Percentiles rank a stretch among this genome's conserved stretches.
These are phyloP conservation scores for Suillus sp. DNA, from an alignment of 768 basidiomycete genomes.

Conservation along the genomic window DNA sequence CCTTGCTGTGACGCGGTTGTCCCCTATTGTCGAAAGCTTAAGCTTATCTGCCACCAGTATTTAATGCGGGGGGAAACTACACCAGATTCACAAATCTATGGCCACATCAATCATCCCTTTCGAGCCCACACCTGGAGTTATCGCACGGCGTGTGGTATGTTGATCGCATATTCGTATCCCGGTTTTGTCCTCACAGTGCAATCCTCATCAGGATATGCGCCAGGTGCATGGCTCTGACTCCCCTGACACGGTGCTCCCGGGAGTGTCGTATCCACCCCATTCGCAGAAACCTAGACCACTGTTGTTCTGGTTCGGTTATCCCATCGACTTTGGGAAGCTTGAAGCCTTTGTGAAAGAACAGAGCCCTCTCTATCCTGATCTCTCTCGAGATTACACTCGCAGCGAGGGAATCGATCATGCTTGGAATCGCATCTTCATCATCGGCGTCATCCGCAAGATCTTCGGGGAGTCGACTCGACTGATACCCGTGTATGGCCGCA, in stretches of 20 bases:
- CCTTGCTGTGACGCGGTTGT: background rate
- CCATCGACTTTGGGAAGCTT: background rate
- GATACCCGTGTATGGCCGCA: background rate
- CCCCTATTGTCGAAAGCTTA: background rate
- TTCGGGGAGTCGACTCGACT: conserved; percentile 5
- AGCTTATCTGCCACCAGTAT: background rate
- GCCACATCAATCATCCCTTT: background rate
- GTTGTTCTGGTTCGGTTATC: background rate
- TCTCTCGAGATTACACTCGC: background rate
- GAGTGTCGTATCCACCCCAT: background rate
- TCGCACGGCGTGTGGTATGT: background rate
- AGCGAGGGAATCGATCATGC: background rate
- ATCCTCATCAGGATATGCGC: background rate
- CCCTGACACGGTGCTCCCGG: background rate
- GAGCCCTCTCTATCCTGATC: background rate
- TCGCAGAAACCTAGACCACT: background rate
- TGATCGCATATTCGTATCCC: background rate
- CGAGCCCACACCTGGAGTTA: background rate
- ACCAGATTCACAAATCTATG: background rate
- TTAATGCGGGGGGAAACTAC: background rate
- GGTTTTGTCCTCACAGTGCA: background rate
- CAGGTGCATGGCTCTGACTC: background rate
- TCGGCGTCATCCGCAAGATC: conserved; percentile 4
- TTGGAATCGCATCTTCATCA: background rate
- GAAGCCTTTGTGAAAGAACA: conserved; percentile 4